These are phyloP conservation scores for Psilocybe cyanescens DNA, from an alignment of 768 basidiomycete species.

Conservation along the genomic window DNA sequence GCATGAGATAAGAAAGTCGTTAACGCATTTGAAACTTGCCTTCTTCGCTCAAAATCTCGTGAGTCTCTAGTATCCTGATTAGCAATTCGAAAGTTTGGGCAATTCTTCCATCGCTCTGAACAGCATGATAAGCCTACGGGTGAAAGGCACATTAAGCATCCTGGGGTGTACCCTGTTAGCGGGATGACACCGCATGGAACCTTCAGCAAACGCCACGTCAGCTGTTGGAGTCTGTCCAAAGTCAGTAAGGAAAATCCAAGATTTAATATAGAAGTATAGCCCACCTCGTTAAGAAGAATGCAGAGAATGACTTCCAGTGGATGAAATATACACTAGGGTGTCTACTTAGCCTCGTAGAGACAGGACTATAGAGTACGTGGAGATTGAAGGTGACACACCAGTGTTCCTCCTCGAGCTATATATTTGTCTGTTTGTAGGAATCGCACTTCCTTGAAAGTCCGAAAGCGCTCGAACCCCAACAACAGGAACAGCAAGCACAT, in stretches of 20 bases:
- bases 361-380: background rate
- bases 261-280: background rate
- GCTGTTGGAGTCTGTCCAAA: background rate
- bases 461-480: slow-evolving; percentile 1
- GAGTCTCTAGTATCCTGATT: background rate
- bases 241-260: background rate
- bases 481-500: background rate
- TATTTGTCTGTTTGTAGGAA: background rate
- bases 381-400: background rate
- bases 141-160: background rate
- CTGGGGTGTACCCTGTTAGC: background rate
- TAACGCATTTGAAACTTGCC: background rate
- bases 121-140: too few relatives aligned
- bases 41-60: background rate
- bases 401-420: background rate
- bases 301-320: background rate
- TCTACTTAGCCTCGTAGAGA: background rate
- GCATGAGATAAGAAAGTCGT: too few relatives aligned
- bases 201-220: slow-evolving; percentile 5
- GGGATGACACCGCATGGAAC: background rate
- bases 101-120: background rate
- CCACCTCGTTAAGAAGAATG: slow-evolving; percentile 1
- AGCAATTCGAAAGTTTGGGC: background rate
- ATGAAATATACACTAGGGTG: slow-evolving; percentile 6
- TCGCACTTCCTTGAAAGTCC: background rate